phyloP scores from a whole-genome alignment of 345 rosid species.

The Limnanthes douglasii region DNA sequence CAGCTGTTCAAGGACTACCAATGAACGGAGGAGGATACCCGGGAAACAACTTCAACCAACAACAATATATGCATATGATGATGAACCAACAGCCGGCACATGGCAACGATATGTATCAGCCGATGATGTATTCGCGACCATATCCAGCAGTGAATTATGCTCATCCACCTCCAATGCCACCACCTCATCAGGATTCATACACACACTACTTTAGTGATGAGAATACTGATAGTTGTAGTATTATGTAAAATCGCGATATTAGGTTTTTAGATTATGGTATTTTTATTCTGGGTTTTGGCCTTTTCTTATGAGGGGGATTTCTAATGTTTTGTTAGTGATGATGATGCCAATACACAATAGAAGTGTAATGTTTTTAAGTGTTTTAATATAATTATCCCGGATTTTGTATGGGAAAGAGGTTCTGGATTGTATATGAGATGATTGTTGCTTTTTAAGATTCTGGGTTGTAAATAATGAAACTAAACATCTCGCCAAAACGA shows the following conservation, averaged over 20 bases:
- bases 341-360: too few species aligned
- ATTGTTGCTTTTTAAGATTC: too few species aligned
- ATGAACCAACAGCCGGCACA: constrained; percentile 19
- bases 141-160: constrained; percentile 41
- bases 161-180: constrained; percentile 38
- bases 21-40: constrained; percentile 46
- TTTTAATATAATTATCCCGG: too few species aligned
- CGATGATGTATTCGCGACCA: constrained; percentile 71
- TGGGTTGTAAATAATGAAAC: too few species aligned
- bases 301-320: too few species aligned
- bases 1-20: constrained; percentile 71
- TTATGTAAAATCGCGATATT: constrained; percentile 40
- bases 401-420: too few species aligned
- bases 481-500: too few species aligned
- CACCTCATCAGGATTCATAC: constrained; percentile 34
- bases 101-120: constrained; percentile 62
- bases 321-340: too few species aligned
- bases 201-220: constrained; percentile 79
- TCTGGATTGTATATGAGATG: too few species aligned
- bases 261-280: background rate
- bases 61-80: constrained; percentile 36
- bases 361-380: too few species aligned
- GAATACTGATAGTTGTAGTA: constrained; percentile 70
- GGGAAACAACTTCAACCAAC: constrained; percentile 19
- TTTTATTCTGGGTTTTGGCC: background rate